Base-by-base conservation (phyloP, 441 rosid species). In the Euphorbia corollata region DNA sequence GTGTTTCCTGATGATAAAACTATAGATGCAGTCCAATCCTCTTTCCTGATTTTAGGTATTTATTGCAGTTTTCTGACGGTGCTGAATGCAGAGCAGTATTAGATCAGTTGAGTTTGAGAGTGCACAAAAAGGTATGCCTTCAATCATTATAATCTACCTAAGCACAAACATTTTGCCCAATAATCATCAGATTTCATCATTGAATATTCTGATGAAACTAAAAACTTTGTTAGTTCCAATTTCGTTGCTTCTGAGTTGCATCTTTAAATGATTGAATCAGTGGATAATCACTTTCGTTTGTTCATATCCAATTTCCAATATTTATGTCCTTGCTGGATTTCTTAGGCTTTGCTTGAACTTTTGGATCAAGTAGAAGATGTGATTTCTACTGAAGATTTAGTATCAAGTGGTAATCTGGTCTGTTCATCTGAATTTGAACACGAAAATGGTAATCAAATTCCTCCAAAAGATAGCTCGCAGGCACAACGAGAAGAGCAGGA, bases 341-440 rank as follows among this genome's bases (percentile, higher is more conserved):
- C 66, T 64, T 57, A 95, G 98, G 89, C 91, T 70, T 85, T 95
- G 85, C 87, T 95, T 71, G 96, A 92, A 69, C 85, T 95, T 64
- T 79, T 95, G 71, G 95, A 92, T 85, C 98, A 92, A 83, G 96
- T 95, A 50, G 90, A 90, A 85, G 96, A 90, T 82, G 99, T 82
- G 77, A 86, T 92, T 69, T 85, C 89, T 71, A 81, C 81, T 65
- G 97, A 92, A 65, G 96, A 81, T 53, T 75, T 81, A 73, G 74
- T 73, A 59, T 72, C 80, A 61, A 69, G 57, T 62, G 74, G 60
- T 38, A 79, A 71, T 61, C 78, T 77, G 75, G 70, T 72, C 63
- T 61, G 64, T 77, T 70, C 81, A 71, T 75, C 89, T 47, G 68
- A 79, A 74, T 73, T 61, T 77, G 71, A 66, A 73, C 74, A 77